These are phyloP conservation scores for Leccinum obscurum DNA, from an alignment of 768 basidiomycete genomes.

Conservation along the genomic window DNA sequence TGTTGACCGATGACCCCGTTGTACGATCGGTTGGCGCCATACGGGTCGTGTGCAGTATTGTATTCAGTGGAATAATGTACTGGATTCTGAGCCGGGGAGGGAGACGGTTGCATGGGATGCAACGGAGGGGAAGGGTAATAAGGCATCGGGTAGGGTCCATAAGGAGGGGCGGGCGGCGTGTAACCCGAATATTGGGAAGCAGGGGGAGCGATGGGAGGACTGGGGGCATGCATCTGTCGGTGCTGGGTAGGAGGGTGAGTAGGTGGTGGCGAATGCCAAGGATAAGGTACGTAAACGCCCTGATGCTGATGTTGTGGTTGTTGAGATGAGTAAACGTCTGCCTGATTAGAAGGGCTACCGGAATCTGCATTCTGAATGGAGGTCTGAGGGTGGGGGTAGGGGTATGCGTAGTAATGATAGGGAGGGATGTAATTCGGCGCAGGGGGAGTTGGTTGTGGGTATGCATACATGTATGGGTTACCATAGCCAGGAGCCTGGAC, in stretches of 20 bases:
- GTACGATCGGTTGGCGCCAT: slow-evolving; percentile 23
- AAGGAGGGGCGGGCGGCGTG: slow-evolving; percentile 33
- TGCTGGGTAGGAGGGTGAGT: slow-evolving; percentile 45
- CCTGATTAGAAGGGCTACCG: slow-evolving; percentile 24
- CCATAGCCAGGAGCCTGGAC: slow-evolving; percentile 32
- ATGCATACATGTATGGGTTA: slow-evolving; percentile 39
- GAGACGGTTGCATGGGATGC: slow-evolving; percentile 27
- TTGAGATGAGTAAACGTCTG: slow-evolving; percentile 35
- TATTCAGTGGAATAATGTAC: slow-evolving; percentile 31
- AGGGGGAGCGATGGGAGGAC: slow-evolving; percentile 31
- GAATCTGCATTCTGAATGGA: slow-evolving; percentile 41
- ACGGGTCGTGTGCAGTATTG: slow-evolving; percentile 28
- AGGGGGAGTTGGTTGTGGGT: slow-evolving; percentile 41
- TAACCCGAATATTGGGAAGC: slow-evolving; percentile 34
- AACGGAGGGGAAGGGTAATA: slow-evolving; percentile 33
- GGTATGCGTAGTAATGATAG: slow-evolving; percentile 47
- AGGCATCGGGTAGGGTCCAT: slow-evolving; percentile 37
- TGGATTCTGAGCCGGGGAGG: slow-evolving; percentile 29
- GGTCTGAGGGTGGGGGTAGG: slow-evolving; percentile 50
- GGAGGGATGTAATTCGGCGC: slow-evolving; percentile 41
- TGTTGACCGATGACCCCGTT: slow-evolving; percentile 35
- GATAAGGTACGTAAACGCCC: slow-evolving; percentile 31
- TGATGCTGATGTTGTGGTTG: slow-evolving; percentile 32
- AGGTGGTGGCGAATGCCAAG: slow-evolving; percentile 37
- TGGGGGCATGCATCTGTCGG: slow-evolving; percentile 35